A percentile compares a stretch with the other conserved stretches of the same genome.
Evolutionary conservation across 768 basidiomycete species (phyloP).

Genomic region (Arthromyces matolae): DNA sequence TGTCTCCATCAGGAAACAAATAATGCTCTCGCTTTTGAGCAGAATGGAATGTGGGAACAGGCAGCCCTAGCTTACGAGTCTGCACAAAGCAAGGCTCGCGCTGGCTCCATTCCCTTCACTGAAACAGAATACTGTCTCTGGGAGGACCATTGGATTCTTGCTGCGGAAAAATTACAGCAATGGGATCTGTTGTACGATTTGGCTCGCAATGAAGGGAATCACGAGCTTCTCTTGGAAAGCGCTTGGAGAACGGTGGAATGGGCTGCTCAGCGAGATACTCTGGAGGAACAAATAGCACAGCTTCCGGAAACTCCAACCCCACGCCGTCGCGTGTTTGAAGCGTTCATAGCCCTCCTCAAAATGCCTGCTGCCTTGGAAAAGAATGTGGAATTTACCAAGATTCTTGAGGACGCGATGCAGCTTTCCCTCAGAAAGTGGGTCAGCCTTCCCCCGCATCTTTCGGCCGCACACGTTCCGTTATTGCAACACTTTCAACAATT

Average conservation of each 20-base stretch:
- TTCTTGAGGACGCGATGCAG: slow-evolving; percentile 95
- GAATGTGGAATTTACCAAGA: slow-evolving; percentile 82
- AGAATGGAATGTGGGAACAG: slow-evolving; percentile 96
- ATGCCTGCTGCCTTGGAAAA: slow-evolving; percentile 77
- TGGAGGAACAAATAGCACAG: slow-evolving; percentile 78
- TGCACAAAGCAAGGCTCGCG: slow-evolving; percentile 82
- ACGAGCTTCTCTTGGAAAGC: slow-evolving; percentile 90
- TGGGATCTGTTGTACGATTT: slow-evolving; percentile 96
- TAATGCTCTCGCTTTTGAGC: slow-evolving; percentile 83
- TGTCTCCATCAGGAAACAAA: slow-evolving; percentile 90
- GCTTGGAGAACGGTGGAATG: slow-evolving; percentile 95
- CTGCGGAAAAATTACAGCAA: slow-evolving; percentile 94
- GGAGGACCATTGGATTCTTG: slow-evolving; percentile 99
- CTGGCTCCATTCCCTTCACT: slow-evolving; percentile 81
- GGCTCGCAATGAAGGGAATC: slow-evolving; percentile 82
- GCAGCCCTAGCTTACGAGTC: slow-evolving; percentile 85
- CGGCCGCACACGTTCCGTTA: slow-evolving; percentile 89
- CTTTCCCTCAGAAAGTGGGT: slow-evolving; percentile 95
- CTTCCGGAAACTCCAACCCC: slow-evolving; percentile 89
- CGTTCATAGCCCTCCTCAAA: slow-evolving; percentile 86
- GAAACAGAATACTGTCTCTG: slow-evolving; percentile 96
- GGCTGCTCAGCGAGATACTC: slow-evolving; percentile 69
- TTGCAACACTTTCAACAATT: slow-evolving; percentile 99
- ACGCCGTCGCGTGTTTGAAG: slow-evolving; percentile 95
- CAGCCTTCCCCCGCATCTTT: slow-evolving; percentile 79